phyloP scores from a whole-genome alignment of 1,284 basidiomycete genomes.

The Sporisorium iseilematis-ciliati region DNA sequence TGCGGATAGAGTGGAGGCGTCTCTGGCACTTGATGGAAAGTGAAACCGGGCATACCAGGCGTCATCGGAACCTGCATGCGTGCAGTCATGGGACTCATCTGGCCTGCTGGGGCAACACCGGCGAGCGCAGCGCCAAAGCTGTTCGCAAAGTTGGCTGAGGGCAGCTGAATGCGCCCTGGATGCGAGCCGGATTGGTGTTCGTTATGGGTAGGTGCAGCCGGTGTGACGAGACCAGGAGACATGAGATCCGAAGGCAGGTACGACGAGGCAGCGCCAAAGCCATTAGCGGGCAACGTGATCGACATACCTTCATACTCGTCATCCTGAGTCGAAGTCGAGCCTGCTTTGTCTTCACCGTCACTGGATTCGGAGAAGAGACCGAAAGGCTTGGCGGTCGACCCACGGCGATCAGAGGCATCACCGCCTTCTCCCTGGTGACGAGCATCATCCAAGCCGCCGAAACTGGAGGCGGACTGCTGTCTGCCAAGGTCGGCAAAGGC shows the following conservation, averaged over 20 bases:
- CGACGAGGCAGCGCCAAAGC: conserved; percentile 38
- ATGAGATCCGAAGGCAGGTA: conserved; percentile 51
- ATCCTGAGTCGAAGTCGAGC: conserved; percentile 5
- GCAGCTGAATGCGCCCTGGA: conserved; percentile 63
- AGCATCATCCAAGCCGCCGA: conserved; percentile 10
- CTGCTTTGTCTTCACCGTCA: background rate
- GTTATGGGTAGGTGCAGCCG: conserved; percentile 15
- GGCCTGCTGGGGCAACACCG: conserved; percentile 5
- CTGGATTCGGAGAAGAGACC: conserved; percentile 16
- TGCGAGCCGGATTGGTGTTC: conserved; percentile 15
- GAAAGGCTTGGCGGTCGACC: conserved; percentile 12
- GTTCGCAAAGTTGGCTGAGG: conserved; percentile 42
- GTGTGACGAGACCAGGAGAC: conserved; percentile 50
- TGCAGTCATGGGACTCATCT: conserved; percentile 42
- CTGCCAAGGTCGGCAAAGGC: conserved; percentile 24
- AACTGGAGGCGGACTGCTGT: conserved; percentile 21
- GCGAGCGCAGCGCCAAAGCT: conserved; percentile 22
- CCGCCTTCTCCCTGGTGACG: conserved; percentile 4
- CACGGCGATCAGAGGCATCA: conserved; percentile 1
- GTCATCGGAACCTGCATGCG: conserved; percentile 68
- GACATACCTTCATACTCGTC: conserved; percentile 39
- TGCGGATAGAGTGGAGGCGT: conserved; percentile 70
- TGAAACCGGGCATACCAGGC: conserved; percentile 71
- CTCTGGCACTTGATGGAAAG: conserved; percentile 70
- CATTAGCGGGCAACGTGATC: conserved; percentile 37